Percentiles rank a stretch among this genome's conserved stretches.
phyloP scores from a whole-genome alignment of 2,329 filamentous ascomycete genomes.

The Aspergillus fumigatus region DNA sequence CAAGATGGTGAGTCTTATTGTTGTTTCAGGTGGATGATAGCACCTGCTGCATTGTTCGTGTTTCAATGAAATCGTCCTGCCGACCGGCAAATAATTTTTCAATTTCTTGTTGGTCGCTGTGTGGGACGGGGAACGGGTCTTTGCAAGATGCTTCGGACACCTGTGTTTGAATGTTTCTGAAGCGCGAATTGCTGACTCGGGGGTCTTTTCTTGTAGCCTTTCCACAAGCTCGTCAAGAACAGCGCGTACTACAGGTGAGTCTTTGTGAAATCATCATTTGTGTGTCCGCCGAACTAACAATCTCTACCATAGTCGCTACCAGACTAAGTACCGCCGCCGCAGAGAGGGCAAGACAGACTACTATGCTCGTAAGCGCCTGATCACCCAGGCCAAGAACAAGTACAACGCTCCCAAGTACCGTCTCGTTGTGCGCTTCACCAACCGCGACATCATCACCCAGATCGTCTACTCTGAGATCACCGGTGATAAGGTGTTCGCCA shows the following conservation, averaged over 20 bases:
- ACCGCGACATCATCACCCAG: constrained; percentile 98
- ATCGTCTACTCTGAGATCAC: constrained; percentile 94
- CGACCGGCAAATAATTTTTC: constrained; percentile 3
- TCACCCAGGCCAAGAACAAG: constrained; percentile 99
- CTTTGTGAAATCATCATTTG: not conserved
- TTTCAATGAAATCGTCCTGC: not conserved
- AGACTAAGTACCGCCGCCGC: constrained; percentile 99
- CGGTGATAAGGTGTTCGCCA: constrained; percentile 92
- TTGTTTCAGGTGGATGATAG: constrained; percentile 23
- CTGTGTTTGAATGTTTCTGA: constrained; percentile 59
- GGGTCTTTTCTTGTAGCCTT: constrained; percentile 60
- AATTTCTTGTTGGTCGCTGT: constrained; percentile 7
- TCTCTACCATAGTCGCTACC: constrained; percentile 69
- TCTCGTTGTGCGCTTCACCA: constrained; percentile 98
- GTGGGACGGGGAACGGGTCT: constrained; percentile 55
- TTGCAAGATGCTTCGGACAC: constrained; percentile 97
- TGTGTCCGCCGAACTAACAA: constrained; percentile 6
- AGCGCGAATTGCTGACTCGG: constrained; percentile 99
- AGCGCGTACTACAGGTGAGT: constrained; percentile 97
- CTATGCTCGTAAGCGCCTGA: constrained; percentile 99
- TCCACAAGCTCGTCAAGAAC: constrained; percentile 96
- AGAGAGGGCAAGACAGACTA: constrained; percentile 98
- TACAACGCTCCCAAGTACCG: constrained; percentile 99
- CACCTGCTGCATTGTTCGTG: constrained; percentile 8
- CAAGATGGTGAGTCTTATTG: constrained; percentile 43